Conservation (phyloP, 2,329 filamentous ascomycete genomes). For the Penicillium sp. region DNA sequence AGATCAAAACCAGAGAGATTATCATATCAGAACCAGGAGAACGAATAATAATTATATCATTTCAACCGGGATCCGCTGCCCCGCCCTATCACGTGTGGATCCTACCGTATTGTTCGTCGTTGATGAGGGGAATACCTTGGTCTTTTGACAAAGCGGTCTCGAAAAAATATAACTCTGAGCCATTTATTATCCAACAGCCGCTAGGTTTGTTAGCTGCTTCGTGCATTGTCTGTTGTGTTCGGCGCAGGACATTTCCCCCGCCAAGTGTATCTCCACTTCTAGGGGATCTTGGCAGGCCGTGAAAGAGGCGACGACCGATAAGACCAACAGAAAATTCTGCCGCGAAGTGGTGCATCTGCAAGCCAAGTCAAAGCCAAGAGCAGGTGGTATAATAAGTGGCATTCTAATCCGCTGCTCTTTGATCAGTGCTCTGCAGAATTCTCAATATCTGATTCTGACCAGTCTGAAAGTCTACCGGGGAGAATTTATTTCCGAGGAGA, state of each 20-base stretch:
- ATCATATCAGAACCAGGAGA: slow-evolving; percentile 12
- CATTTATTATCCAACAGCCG: neutral
- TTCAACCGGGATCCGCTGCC: slow-evolving; percentile 15
- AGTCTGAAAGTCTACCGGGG: neutral
- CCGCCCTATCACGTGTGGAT: slow-evolving; percentile 18
- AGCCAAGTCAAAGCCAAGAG: neutral
- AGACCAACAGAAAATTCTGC: slow-evolving; percentile 8
- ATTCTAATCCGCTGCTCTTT: neutral
- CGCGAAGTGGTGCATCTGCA: neutral
- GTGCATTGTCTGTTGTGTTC: neutral
- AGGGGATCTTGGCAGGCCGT: slow-evolving; percentile 8
- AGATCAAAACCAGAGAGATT: neutral
- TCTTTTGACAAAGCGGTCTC: neutral
- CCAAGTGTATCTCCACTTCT: slow-evolving; percentile 8
- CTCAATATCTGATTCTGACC: neutral
- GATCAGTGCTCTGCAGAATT: neutral
- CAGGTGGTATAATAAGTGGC: neutral
- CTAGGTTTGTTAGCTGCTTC: neutral
- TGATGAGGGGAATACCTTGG: neutral
- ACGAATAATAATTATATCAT: slow-evolving; percentile 19
- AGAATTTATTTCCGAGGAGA: neutral
- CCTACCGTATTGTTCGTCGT: neutral
- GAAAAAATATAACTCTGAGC: neutral
- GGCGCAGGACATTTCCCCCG: neutral
- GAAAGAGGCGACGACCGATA: slow-evolving; percentile 12